These are phyloP conservation scores for Knoxia roxburghii DNA, from an alignment of 257 asterid species.

Conservation along the genomic window DNA sequence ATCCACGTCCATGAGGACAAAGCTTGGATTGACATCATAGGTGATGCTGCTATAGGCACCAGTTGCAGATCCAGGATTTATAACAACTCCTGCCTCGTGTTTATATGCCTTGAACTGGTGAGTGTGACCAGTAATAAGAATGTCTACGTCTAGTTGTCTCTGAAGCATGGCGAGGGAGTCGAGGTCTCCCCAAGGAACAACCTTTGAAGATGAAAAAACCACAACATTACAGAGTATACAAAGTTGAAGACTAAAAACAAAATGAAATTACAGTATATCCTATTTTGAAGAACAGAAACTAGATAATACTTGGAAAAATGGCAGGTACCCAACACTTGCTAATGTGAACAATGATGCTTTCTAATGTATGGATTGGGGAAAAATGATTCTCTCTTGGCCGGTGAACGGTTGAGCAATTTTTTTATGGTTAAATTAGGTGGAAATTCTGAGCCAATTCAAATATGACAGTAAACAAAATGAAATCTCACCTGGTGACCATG, in stretches of 20 bases:
- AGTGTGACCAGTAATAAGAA: slow-evolving; percentile 89
- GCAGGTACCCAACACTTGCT: background rate
- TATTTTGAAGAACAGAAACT: background rate
- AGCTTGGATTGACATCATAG: slow-evolving; percentile 93
- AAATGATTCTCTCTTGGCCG: background rate
- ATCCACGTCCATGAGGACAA: slow-evolving; percentile 94
- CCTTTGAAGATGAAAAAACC: slow-evolving; percentile 34
- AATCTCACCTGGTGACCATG: slow-evolving; percentile 27
- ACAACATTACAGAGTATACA: background rate
- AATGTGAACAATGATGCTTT: background rate
- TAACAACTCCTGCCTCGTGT: slow-evolving; percentile 96
- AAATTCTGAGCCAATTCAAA: background rate
- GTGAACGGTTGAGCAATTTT: no score
- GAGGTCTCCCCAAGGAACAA: slow-evolving; percentile 95
- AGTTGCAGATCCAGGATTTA: slow-evolving; percentile 95
- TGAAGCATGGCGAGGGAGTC: slow-evolving; percentile 96
- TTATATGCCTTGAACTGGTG: slow-evolving; percentile 97
- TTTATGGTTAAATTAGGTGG: no score
- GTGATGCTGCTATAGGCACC: slow-evolving; percentile 99
- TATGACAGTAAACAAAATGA: background rate
- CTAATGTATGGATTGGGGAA: background rate
- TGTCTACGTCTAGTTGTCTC: slow-evolving; percentile 93
- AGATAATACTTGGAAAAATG: background rate
- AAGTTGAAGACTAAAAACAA: background rate
- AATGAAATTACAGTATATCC: background rate